Conservation (phyloP, 192 early-diverging fungal genomes). For the Chytriomyces hyalinus region DNA sequence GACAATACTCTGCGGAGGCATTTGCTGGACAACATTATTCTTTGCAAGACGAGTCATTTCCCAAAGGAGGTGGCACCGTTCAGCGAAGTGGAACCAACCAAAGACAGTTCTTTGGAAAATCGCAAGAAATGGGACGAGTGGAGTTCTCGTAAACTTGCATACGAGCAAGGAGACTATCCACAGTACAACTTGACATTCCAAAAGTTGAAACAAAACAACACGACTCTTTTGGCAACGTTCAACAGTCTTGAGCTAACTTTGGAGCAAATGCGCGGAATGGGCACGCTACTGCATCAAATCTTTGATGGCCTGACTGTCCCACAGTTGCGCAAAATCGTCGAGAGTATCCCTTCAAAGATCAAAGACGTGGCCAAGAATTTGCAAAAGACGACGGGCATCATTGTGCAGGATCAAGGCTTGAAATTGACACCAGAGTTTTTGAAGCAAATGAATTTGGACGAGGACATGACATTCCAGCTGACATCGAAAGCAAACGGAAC, state of each 20-base stretch:
- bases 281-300: constrained; percentile 40
- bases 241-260: constrained; percentile 53
- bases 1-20: constrained; percentile 49
- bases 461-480: constrained; percentile 12
- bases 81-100: constrained; percentile 46
- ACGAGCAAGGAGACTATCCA: constrained; percentile 51
- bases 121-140: constrained; percentile 57
- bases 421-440: constrained; percentile 60
- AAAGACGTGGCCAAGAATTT: constrained; percentile 53
- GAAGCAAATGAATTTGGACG: constrained; percentile 45
- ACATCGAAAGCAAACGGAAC: not conserved
- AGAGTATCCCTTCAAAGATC: constrained; percentile 52
- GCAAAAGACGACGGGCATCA: constrained; percentile 54
- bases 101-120: constrained; percentile 49
- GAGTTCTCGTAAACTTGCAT: constrained; percentile 39
- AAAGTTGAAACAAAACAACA: constrained; percentile 49
- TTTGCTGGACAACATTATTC: constrained; percentile 47
- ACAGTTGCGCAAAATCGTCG: constrained; percentile 50
- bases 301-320: constrained; percentile 46
- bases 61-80: constrained; percentile 44
- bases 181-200: constrained; percentile 53
- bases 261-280: constrained; percentile 53
- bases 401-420: constrained; percentile 52
- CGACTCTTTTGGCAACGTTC: constrained; percentile 39
- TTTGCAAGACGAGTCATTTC: constrained; percentile 48